phyloP scores from a whole-genome alignment of 176 grass and related monocot genomes.

The maize (Zea mays) region DNA sequence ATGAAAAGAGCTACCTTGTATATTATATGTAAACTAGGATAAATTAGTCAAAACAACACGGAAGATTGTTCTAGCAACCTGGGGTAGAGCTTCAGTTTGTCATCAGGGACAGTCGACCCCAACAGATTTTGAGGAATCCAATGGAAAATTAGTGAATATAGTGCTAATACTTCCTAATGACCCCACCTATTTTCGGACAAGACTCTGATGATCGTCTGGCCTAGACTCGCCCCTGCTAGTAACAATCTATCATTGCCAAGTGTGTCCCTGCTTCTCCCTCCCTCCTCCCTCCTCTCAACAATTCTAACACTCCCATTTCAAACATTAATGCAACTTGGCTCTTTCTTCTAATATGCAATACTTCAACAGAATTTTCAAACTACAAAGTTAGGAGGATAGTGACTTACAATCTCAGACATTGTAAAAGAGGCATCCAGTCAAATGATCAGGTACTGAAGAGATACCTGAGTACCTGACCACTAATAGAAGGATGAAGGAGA shows the following conservation, averaged over 20 bases:
- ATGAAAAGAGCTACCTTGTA: background rate
- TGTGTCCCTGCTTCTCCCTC: background rate
- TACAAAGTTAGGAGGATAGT: background rate
- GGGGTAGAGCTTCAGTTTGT: background rate
- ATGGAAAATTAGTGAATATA: background rate
- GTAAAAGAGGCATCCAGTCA: background rate
- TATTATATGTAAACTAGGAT: background rate
- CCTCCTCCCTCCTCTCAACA: background rate
- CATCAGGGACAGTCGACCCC: no score
- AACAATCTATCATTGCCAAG: constrained; percentile 6
- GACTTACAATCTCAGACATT: background rate
- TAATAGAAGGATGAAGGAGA: background rate
- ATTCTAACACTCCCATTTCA: background rate
- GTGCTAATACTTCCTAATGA: background rate
- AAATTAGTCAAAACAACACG: constrained; percentile 17
- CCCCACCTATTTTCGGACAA: background rate
- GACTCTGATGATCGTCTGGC: background rate
- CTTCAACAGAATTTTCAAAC: constrained; percentile 13
- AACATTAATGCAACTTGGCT: background rate
- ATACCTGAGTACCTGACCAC: constrained; percentile 14
- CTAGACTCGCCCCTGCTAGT: background rate
- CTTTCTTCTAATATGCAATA: constrained; percentile 1
- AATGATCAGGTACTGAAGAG: background rate
- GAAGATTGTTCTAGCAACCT: background rate
- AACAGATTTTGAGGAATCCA: background rate